Conservation (phyloP, 1,139 yeast species). For the Yamadazyma diddensiae region DNA sequence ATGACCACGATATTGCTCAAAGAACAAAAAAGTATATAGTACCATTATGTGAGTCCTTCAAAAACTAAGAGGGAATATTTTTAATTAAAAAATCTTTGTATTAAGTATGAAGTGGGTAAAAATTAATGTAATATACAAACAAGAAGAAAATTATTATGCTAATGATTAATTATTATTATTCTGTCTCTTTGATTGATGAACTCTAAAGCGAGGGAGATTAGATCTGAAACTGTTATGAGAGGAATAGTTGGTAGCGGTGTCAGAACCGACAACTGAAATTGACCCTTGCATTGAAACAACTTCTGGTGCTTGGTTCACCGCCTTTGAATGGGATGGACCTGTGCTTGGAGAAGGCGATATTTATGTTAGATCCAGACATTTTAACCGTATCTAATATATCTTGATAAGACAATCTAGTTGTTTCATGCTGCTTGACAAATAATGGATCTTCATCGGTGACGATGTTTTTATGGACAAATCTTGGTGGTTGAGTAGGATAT, state of each 20-base stretch:
- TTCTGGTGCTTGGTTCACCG: slow-evolving; percentile 13
- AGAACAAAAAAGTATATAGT: slow-evolving; percentile 36
- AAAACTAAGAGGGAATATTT: too few relatives aligned
- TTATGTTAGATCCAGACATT: slow-evolving; percentile 4
- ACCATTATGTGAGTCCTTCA: slow-evolving; percentile 24
- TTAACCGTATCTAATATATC: slow-evolving; percentile 9
- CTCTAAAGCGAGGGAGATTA: background rate
- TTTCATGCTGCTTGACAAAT: slow-evolving; percentile 1
- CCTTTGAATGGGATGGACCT: background rate
- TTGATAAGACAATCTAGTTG: slow-evolving; percentile 9
- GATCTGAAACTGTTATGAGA: background rate
- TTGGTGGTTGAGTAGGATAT: slow-evolving; percentile 5
- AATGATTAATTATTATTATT: too few relatives aligned
- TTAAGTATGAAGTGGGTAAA: background rate
- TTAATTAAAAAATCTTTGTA: too few relatives aligned
- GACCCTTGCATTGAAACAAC: slow-evolving; percentile 26
- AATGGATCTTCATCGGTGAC: slow-evolving; percentile 12
- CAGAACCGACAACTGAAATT: slow-evolving; percentile 14
- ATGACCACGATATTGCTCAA: slow-evolving; percentile 34
- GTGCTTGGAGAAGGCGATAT: background rate
- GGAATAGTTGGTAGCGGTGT: slow-evolving; percentile 10
- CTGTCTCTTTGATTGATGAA: background rate
- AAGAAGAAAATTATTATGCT: background rate
- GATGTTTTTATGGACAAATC: slow-evolving; percentile 17
- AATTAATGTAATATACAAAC: slow-evolving; percentile 3